phyloP scores from a whole-genome alignment of 2,329 filamentous ascomycete species.

The Lachnellula subtilissima region DNA sequence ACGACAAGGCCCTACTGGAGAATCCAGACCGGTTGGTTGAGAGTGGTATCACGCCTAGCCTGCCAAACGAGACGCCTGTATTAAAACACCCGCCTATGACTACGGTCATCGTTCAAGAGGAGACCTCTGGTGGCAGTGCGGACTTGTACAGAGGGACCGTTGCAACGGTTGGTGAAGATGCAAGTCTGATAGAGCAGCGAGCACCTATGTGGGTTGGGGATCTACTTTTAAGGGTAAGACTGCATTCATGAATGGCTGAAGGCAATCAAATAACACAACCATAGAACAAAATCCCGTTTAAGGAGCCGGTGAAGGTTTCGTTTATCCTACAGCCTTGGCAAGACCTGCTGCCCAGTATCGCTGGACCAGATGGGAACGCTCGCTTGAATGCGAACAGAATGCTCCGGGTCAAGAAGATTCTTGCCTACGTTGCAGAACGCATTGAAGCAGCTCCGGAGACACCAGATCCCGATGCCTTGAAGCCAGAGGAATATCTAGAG shows the following conservation, averaged over 20 bases:
- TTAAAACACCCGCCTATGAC: conserved; percentile 65
- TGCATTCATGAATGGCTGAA: neutral
- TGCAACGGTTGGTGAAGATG: conserved; percentile 68
- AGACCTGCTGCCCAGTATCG: conserved; percentile 68
- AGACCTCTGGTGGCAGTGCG: conserved; percentile 63
- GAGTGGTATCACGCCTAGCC: conserved; percentile 61
- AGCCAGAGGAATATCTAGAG: conserved; percentile 89
- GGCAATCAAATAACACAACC: conserved; percentile 8
- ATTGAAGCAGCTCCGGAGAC: conserved; percentile 69
- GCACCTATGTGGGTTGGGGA: conserved; percentile 92
- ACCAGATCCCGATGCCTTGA: conserved; percentile 55
- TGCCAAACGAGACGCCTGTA: conserved; percentile 70
- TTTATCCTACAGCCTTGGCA: conserved; percentile 84
- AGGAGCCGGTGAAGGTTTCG: conserved; percentile 95
- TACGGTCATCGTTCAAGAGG: conserved; percentile 65
- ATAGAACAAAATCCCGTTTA: conserved; percentile 72
- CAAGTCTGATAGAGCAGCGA: conserved; percentile 77
- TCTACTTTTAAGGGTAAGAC: conserved; percentile 63
- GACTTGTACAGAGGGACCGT: conserved; percentile 92
- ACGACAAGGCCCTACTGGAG: conserved; percentile 62
- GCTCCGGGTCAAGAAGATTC: conserved; percentile 90
- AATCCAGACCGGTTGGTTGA: conserved; percentile 51
- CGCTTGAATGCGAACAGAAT: conserved; percentile 95
- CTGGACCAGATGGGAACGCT: conserved; percentile 72
- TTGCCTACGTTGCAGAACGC: conserved; percentile 85